These are phyloP conservation scores for Candida multigemmis DNA, from an alignment of 805 yeast species.

Conservation along the genomic window DNA sequence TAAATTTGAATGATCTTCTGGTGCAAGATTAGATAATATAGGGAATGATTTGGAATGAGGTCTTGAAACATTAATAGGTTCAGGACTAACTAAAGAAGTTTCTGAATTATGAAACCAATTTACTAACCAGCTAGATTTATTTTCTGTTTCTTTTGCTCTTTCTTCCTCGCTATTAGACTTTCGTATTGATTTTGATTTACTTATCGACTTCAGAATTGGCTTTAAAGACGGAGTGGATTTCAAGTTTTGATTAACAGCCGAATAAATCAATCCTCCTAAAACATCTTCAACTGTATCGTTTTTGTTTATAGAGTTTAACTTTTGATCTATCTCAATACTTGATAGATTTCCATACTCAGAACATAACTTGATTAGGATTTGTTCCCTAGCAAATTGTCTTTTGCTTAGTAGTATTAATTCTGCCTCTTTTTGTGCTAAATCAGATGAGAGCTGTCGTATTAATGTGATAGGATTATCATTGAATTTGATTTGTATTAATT, in stretches of 20 bases:
- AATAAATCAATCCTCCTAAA: conserved; percentile 16
- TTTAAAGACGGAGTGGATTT: not conserved
- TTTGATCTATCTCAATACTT: conserved; percentile 23
- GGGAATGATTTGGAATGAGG: no score
- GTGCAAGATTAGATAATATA: no score
- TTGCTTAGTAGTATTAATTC: conserved; percentile 31
- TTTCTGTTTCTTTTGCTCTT: no score
- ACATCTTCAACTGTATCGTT: conserved; percentile 10
- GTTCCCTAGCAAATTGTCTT: conserved; percentile 23
- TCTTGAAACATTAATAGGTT: no score
- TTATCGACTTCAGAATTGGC: no score
- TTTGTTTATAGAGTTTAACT: conserved; percentile 8
- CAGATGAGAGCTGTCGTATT: conserved; percentile 39
- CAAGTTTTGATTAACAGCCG: conserved; percentile 17
- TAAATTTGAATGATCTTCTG: no score
- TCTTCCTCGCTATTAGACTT: no score
- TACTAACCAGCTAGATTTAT: no score
- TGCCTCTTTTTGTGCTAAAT: conserved; percentile 38
- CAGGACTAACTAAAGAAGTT: no score
- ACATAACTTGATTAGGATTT: conserved; percentile 19
- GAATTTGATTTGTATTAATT: conserved; percentile 15
- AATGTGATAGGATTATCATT: conserved; percentile 17
- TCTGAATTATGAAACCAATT: no score
- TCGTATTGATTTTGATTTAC: no score
- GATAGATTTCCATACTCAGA: conserved; percentile 28